phyloP scores from a whole-genome alignment of 345 rosid species.

The Brassica incana region DNA sequence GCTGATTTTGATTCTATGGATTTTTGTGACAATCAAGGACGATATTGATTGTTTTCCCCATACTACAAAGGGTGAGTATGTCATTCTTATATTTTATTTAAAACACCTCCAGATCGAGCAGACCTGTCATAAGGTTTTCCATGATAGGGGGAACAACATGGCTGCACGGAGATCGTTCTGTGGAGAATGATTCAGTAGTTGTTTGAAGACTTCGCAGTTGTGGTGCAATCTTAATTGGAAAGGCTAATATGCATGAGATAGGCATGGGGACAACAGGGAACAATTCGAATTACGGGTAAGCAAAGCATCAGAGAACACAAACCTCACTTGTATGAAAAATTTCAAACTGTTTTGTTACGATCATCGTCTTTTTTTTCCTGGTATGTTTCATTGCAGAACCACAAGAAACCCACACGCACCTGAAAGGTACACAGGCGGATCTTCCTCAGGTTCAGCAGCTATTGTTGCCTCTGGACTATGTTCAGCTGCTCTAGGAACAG shows the following conservation, averaged over 20 bases:
- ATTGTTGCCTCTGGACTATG: slow-evolving; percentile 87
- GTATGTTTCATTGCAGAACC: slow-evolving; percentile 54
- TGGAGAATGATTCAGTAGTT: slow-evolving; percentile 62
- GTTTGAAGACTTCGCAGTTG: slow-evolving; percentile 74
- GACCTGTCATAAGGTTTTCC: slow-evolving; percentile 4
- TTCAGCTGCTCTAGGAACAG: slow-evolving; percentile 94
- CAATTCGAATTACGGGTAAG: slow-evolving; percentile 88
- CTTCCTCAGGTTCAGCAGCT: slow-evolving; percentile 94
- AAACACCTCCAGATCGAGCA: not conserved
- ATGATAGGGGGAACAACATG: slow-evolving; percentile 79
- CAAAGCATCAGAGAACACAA: slow-evolving; percentile 13
- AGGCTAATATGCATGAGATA: slow-evolving; percentile 92
- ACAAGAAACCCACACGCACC: slow-evolving; percentile 85
- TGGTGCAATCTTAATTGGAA: slow-evolving; percentile 80
- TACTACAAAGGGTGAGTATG: slow-evolving; percentile 59
- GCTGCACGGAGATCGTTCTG: slow-evolving; percentile 73
- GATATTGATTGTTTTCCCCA: slow-evolving; percentile 84
- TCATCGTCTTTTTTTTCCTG: not conserved
- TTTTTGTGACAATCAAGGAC: slow-evolving; percentile 85
- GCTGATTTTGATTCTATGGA: slow-evolving; percentile 1
- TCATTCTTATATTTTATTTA: not conserved
- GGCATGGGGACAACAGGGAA: slow-evolving; percentile 97
- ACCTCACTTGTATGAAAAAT: not conserved
- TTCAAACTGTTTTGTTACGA: not conserved
- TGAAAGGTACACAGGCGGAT: slow-evolving; percentile 91